Base-by-base conservation (phyloP, 106 monocot species). In the Amphibolis antarctica region DNA sequence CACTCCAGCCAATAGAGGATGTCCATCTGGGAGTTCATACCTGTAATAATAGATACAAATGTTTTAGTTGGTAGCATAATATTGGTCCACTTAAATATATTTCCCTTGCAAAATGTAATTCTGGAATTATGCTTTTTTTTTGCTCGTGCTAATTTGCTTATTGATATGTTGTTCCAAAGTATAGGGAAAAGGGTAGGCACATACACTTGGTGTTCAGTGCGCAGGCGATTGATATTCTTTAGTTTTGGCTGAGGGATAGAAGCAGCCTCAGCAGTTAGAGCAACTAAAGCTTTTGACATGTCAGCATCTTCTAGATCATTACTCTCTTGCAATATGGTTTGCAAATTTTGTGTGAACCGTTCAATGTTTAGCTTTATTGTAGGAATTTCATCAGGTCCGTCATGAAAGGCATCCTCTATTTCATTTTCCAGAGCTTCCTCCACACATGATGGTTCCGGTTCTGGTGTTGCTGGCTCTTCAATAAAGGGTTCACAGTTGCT, bases 161-260 rank as follows among this genome's bases (percentile, higher is more conserved):
- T 4, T 60, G 43, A 36, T n/a, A 42, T 29, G 36, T 60, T 21
- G 0, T 12, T n/a, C 43, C 22, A 21, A 10, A 47, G 46, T 46
- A 47, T 10, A 45, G 44, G 0, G 7, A 57, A 30, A 4, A 4
- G 43, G 24, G 47, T 62, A 53, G 19, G 11, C 31, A 74, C 85
- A 58, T 85, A 90, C 89, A 79, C 89, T 59, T 70, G 78, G 57
- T 85, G 89, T 56, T 80, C 82, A 23, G 89, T 90, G 46, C 89
- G 74, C 19, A 90, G 77, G 24, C 85, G 79, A 63, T 46, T 73
- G 28, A 75, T 66, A 54, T 85, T 82, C 73, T 85, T 90, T 51
- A 90, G 71, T 60, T 85, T 82, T 25, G 89, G 89, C 61, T 62
- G 55, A 55, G 89, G 89, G 46, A 90, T 80, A 21, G 85, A 90